These are phyloP conservation scores for Apiotrichum montevideense DNA, from an alignment of 1,284 basidiomycete species.

Conservation along the genomic window DNA sequence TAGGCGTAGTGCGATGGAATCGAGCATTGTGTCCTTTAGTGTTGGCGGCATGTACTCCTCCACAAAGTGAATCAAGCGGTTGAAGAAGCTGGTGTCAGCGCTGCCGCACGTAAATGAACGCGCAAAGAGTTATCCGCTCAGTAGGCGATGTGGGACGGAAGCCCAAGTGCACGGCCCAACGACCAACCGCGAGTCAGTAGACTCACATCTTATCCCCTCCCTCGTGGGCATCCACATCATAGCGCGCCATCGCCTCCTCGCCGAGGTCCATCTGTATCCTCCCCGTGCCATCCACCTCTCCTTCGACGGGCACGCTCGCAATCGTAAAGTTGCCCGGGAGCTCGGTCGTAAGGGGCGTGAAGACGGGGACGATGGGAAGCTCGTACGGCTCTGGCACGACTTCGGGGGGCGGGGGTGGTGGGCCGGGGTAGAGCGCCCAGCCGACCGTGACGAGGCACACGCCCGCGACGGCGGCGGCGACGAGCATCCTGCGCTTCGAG, in stretches of 20 bases:
- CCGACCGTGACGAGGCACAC: too few relatives aligned
- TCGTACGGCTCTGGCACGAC: too few relatives aligned
- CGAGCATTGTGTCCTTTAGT: neutral
- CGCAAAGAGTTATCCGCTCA: too few relatives aligned
- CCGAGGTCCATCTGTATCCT: neutral
- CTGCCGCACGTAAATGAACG: neutral
- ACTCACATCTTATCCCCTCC: neutral
- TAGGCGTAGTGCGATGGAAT: neutral
- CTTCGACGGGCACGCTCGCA: neutral
- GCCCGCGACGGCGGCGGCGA: too few relatives aligned
- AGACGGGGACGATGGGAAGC: too few relatives aligned
- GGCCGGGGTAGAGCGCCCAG: too few relatives aligned
- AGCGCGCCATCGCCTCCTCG: neutral
- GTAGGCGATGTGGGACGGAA: neutral
- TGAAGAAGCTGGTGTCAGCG: neutral
- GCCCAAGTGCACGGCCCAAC: neutral
- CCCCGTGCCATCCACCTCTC: neutral
- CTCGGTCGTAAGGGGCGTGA: too few relatives aligned
- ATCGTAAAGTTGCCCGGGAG: neutral
- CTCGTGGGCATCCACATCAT: neutral
- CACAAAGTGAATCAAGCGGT: neutral
- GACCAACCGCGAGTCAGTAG: neutral
- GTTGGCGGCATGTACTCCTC: neutral
- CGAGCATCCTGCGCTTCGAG: too few relatives aligned
- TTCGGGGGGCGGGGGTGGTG: too few relatives aligned